These are phyloP conservation scores for Oryza officinalis DNA, from an alignment of 176 grass and related monocot species.

Conservation along the genomic window DNA sequence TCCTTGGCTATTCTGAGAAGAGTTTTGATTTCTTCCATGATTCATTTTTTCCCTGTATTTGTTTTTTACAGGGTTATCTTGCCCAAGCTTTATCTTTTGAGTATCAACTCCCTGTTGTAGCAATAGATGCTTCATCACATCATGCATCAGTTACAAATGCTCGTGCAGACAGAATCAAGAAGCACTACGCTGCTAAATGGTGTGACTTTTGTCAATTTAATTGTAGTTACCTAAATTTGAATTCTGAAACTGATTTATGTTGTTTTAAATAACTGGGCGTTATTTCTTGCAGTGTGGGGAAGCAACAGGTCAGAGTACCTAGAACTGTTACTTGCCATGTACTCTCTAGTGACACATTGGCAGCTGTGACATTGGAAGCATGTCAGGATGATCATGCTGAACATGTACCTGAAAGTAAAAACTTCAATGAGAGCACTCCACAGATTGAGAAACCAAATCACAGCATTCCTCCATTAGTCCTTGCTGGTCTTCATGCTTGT, in stretches of 20 bases:
- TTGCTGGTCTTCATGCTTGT: slow-evolving; percentile 94
- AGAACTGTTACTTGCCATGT: slow-evolving; percentile 80
- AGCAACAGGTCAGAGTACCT: slow-evolving; percentile 64
- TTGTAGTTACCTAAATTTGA: background rate
- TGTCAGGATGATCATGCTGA: slow-evolving; percentile 38
- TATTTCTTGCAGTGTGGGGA: slow-evolving; percentile 48
- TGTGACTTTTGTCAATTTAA: slow-evolving; percentile 27
- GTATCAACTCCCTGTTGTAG: slow-evolving; percentile 77
- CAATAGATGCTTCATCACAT: slow-evolving; percentile 90
- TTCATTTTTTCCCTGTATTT: slow-evolving; percentile 27
- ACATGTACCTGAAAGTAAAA: slow-evolving; percentile 29
- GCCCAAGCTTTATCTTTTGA: slow-evolving; percentile 90
- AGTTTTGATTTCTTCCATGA: background rate
- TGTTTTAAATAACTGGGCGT: background rate
- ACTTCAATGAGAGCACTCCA: slow-evolving; percentile 6
- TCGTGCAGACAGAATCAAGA: slow-evolving; percentile 85
- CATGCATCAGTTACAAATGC: slow-evolving; percentile 83
- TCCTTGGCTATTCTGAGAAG: background rate
- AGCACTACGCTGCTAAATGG: slow-evolving; percentile 79
- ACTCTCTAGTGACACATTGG: slow-evolving; percentile 79
- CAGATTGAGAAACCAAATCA: slow-evolving; percentile 34
- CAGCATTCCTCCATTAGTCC: slow-evolving; percentile 51
- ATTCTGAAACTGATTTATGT: slow-evolving; percentile 1
- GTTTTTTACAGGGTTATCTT: slow-evolving; percentile 79
- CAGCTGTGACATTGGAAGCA: slow-evolving; percentile 59